Base-by-base conservation (phyloP, 352 stramenopile species). In the Globisporangium spiculum region DNA sequence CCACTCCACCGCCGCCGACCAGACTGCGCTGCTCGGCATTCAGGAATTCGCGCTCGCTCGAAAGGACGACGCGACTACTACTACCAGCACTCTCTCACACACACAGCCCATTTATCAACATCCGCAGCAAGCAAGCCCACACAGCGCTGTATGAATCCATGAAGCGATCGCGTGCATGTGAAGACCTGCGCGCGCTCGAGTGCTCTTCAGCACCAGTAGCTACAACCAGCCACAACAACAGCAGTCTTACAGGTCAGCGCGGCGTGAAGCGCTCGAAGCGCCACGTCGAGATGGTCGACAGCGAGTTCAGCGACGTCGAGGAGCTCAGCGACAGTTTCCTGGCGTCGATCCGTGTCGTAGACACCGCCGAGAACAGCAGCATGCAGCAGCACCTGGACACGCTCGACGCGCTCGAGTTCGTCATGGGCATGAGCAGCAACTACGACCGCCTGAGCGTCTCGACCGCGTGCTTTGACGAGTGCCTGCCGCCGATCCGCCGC, bases 141-240 rank as follows among this genome's bases (percentile, higher is more conserved):
- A n/a, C 27, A 20, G 20, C 36, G 24, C 6, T 70, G 30, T 54
- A 70, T 70, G 65, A 34, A 30, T 61, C 46, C 27, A 89, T 91
- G 83, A 91, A 91, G 70, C 77, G 83, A 74, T 91, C 83, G 34
- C 80, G 83, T 59, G 83, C 83, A n/a, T 89, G 78, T 66, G 79
- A 89, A 66, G 80, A 91, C 65, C 76, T 91, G 44, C 76, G 88
- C 57, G 77, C 80, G 32, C 74, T 91, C 55, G 83, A 81, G 64
- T 72, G 73, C 69, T 63, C 74, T 44, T 60, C 74, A 56, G 62
- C 50, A 0, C 18, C 57, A 46, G 10, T 20, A 48, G 38, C 44
- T 64, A 36, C 20, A 7, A 53, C 24, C 32, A 68, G 12, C 63
- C 26, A 38, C 46, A 58, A 12, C 55, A 54, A 34, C 12, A 27